A percentile compares a stretch with the other conserved stretches of the same genome.
Conservation (phyloP, 495 filamentous ascomycete species). For the Talaromyces liani region DNA sequence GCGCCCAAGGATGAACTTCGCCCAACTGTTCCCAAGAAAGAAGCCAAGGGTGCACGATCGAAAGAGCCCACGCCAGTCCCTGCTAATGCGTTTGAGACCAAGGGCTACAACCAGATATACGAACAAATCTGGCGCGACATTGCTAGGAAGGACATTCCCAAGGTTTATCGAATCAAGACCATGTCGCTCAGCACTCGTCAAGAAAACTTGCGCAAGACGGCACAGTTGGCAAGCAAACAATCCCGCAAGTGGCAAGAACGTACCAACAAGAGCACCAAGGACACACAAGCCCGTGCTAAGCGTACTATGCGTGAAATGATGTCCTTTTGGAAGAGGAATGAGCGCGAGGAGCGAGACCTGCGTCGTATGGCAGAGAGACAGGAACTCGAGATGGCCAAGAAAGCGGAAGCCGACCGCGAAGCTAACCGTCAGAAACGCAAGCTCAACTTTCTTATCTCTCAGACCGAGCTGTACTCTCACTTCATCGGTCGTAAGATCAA, state of each 20-base stretch:
- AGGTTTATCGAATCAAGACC: conserved; percentile 78
- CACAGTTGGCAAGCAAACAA: conserved; percentile 93
- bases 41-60: conserved; percentile 47
- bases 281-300: conserved; percentile 94
- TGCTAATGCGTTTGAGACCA: conserved; percentile 61
- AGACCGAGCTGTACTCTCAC: conserved; percentile 98
- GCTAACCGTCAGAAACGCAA: conserved; percentile 96
- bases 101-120: conserved; percentile 94
- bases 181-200: conserved; percentile 75
- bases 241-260: conserved; percentile 93
- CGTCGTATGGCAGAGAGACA: conserved; percentile 91
- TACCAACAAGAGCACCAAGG: conserved; percentile 97
- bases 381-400: conserved; percentile 93
- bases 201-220: conserved; percentile 94
- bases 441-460: conserved; percentile 98
- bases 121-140: conserved; percentile 98
- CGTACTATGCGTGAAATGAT: conserved; percentile 99
- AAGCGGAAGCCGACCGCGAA: conserved; percentile 93
- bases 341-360: conserved; percentile 91
- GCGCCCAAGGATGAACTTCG: conserved; percentile 59
- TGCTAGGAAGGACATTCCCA: conserved; percentile 85
- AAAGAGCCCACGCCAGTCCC: conserved; percentile 57
- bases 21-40: conserved; percentile 41
- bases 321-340: conserved; percentile 98
- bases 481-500: conserved; percentile 99